Percentiles rank a stretch among this genome's conserved stretches.
Conservation (phyloP, 2,329 filamentous ascomycete genomes). For the Clarireedia paspali region DNA sequence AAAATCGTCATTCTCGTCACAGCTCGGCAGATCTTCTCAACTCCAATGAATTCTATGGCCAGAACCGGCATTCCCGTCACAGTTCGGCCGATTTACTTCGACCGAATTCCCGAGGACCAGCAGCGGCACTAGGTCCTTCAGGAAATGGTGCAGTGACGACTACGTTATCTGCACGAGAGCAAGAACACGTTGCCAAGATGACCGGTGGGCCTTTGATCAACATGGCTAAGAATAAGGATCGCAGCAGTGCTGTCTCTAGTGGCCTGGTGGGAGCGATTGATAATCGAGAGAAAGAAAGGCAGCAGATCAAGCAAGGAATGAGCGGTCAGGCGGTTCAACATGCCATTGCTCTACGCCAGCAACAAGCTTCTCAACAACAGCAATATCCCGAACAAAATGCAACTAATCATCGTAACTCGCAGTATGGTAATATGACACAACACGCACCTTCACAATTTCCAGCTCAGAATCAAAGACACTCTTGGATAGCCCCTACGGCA, state of each 20-base stretch:
- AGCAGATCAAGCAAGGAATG: constrained; percentile 60
- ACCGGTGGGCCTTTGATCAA: constrained; percentile 70
- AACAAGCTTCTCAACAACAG: constrained; percentile 33
- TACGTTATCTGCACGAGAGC: constrained; percentile 76
- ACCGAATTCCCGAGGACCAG: constrained; percentile 53
- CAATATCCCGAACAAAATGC: constrained; percentile 17
- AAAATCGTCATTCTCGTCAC: neutral
- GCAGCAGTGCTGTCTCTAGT: constrained; percentile 38
- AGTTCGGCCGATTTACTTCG: constrained; percentile 42
- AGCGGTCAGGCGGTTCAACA: constrained; percentile 66
- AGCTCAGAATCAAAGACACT: constrained; percentile 26
- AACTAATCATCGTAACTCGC: constrained; percentile 17
- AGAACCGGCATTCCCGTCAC: neutral
- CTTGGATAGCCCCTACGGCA: constrained; percentile 27
- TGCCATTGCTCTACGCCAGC: constrained; percentile 62
- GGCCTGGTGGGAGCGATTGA: constrained; percentile 75
- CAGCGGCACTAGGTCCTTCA: constrained; percentile 26
- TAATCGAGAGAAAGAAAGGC: constrained; percentile 69
- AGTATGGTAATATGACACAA: constrained; percentile 21
- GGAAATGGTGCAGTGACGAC: constrained; percentile 40
- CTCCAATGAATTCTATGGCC: neutral
- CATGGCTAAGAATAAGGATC: constrained; percentile 39
- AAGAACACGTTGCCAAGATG: constrained; percentile 77
- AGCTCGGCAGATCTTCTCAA: neutral
- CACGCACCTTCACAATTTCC: constrained; percentile 19